Evolutionary conservation across 1,284 basidiomycete species (phyloP).

Genomic region (Sporisorium sorghi): DNA sequence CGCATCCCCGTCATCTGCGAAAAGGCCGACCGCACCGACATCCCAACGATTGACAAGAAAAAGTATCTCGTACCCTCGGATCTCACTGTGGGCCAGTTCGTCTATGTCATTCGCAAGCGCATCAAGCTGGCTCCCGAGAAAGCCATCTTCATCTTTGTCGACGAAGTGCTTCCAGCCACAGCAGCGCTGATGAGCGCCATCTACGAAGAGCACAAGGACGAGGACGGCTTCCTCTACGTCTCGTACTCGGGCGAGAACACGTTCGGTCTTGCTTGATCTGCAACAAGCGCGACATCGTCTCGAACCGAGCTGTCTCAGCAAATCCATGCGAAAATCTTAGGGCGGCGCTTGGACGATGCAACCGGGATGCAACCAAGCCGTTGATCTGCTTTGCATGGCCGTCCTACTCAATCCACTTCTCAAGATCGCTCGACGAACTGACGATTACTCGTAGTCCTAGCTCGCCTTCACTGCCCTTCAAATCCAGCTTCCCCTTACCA

Average conservation of each 20-base stretch:
- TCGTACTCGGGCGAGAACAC: constrained; percentile 68
- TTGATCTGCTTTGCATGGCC: background rate
- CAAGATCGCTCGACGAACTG: background rate
- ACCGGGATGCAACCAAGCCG: background rate
- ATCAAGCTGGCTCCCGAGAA: constrained; percentile 99
- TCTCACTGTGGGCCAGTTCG: constrained; percentile 91
- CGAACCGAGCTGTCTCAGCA: background rate
- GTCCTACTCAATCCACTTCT: background rate
- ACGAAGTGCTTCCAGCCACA: constrained; percentile 97
- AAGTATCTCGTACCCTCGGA: constrained; percentile 99
- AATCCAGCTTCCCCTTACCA: background rate
- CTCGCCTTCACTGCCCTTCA: background rate
- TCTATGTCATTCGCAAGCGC: constrained; percentile 99
- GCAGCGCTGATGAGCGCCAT: constrained; percentile 98
- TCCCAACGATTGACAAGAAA: constrained; percentile 99
- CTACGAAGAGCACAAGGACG: constrained; percentile 88
- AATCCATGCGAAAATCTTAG: background rate
- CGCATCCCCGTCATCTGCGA: constrained; percentile 99
- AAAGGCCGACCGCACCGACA: constrained; percentile 98
- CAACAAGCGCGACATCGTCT: background rate
- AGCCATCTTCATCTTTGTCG: constrained; percentile 75
- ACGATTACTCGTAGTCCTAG: background rate
- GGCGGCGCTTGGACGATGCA: background rate
- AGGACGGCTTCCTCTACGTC: constrained; percentile 67
- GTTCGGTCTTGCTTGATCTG: constrained; percentile 33